Conservation (phyloP, 2,329 filamentous ascomycete genomes). For the Tolypocladium paradoxum region DNA sequence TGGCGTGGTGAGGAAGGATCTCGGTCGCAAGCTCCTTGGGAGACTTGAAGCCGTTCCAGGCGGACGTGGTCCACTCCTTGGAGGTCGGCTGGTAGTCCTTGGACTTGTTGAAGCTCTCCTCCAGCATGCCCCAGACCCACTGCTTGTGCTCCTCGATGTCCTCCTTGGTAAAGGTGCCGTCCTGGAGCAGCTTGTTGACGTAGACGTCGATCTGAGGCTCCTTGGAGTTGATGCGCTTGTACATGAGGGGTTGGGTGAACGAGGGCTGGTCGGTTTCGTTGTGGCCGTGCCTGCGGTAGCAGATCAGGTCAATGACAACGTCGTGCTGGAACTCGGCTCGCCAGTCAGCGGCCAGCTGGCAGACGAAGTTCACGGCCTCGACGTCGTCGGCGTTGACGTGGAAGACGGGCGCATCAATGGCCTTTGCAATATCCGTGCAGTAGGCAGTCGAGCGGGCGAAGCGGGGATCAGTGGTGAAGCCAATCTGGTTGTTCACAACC, state of each 20-base stretch:
- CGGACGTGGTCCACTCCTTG: constrained; percentile 97
- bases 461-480: constrained; percentile 96
- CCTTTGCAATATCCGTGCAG: constrained; percentile 98
- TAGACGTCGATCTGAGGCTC: constrained; percentile 83
- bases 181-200: constrained; percentile 77
- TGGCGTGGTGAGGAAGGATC: constrained; percentile 83
- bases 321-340: constrained; percentile 98
- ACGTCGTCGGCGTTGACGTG: constrained; percentile 99
- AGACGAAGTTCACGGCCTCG: constrained; percentile 96
- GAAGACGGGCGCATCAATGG: constrained; percentile 96
- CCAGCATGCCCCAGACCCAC: constrained; percentile 99
- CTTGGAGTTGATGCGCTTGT: constrained; percentile 89
- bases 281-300: constrained; percentile 98
- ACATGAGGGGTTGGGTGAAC: constrained; percentile 99
- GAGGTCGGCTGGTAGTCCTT: constrained; percentile 95
- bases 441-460: constrained; percentile 96
- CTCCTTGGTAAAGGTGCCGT: constrained; percentile 92
- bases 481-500: constrained; percentile 99
- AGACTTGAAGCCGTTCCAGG: constrained; percentile 99
- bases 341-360: constrained; percentile 94
- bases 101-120: constrained; percentile 93
- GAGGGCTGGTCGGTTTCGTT: constrained; percentile 99
- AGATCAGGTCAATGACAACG: constrained; percentile 95
- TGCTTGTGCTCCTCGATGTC: constrained; percentile 98
- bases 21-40: constrained; percentile 95